Base-by-base conservation (phyloP, 31 red algal genomes). In the Porphyra umbilicalis region DNA sequence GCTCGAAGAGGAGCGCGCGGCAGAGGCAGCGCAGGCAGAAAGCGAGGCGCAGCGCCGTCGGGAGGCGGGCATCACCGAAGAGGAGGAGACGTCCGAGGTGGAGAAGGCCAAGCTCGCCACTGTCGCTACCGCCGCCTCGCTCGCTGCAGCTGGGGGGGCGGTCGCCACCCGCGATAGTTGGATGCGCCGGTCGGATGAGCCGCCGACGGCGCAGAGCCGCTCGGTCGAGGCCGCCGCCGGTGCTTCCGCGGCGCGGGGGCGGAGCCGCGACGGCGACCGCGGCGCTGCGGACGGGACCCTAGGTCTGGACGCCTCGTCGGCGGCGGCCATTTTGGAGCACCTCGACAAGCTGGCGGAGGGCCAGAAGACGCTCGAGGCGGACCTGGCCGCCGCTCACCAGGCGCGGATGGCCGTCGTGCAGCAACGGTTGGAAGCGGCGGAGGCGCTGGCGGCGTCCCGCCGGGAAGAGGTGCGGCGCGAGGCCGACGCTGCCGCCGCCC, bases 261-360 rank as follows among this genome's bases (percentile, higher is more conserved):
- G n/a, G n/a, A n/a, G n/a, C n/a, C n/a, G n/a, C n/a, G n/a, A n/a
- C n/a, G n/a, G n/a, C 39, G 77, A 39, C 18, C 79, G 85, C 15
- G 90, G 85, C 76, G 90, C 85, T 84, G 76, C 88, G 20, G 90
- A 92, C 33, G 88, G 88, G 44, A 83, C 90, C 16, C 77, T 88
- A 31, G 90, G 88, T 32, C 68, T 94, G 33, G 91, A 94, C 42
- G 87, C 86, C 18, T 84, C 89, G 78, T 89, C 91, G 79, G 91
- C 86, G 0, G 79, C 81, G 75, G 87, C 91, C 40, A 94, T 94
- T 34, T 81, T 94, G 32, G 83, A 83, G 34, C 38, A 87, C 35
- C 67, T 94, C 35, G 91, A 89, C 67, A 84, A 82, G 33, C 86
- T 94, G 68, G 91, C 89, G 38, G 86, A 85, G 34, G 89, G 89